Conservation (phyloP, 1,139 yeast species). For the Yamadazyma jaroonii region DNA sequence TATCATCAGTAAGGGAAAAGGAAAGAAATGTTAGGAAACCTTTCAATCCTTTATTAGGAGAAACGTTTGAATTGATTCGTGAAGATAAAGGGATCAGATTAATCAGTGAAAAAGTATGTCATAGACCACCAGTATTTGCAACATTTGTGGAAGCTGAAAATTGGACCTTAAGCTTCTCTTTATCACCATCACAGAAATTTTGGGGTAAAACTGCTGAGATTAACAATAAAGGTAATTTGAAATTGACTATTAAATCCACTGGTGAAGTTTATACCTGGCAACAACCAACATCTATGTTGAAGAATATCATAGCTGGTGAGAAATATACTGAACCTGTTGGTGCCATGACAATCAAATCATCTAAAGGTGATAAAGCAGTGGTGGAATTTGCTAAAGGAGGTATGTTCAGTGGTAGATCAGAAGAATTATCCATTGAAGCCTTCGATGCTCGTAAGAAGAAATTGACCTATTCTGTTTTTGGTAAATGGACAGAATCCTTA, state of each 20-base stretch:
- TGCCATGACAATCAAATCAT: conserved; percentile 61
- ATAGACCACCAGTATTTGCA: conserved; percentile 82
- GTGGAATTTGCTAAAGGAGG: conserved; percentile 70
- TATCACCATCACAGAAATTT: conserved; percentile 83
- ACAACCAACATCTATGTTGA: conserved; percentile 78
- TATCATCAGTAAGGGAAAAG: conserved; percentile 70
- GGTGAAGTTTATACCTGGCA: conserved; percentile 78
- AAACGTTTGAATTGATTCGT: conserved; percentile 79
- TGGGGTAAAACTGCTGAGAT: conserved; percentile 95
- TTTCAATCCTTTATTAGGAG: conserved; percentile 87
- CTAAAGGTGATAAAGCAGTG: conserved; percentile 64
- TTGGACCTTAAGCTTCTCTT: conserved; percentile 77
- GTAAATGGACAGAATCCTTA: conserved; percentile 76
- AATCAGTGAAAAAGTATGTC: conserved; percentile 75
- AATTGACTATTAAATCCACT: conserved; percentile 52
- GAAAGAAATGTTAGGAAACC: conserved; percentile 83
- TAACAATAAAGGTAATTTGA: conserved; percentile 66
- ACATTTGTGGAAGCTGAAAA: conserved; percentile 65
- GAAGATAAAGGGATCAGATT: conserved; percentile 72
- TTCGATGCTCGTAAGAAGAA: conserved; percentile 36
- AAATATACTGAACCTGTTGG: conserved; percentile 90
- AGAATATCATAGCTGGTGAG: conserved; percentile 92
- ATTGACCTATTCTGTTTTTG: conserved; percentile 47
- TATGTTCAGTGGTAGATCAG: conserved; percentile 87
- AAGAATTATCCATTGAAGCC: conserved; percentile 63